A percentile compares a stretch with the other conserved stretches of the same genome.
These are phyloP conservation scores for Lathyrus tuberosus DNA, from an alignment of 306 rosid species.

Conservation along the genomic window DNA sequence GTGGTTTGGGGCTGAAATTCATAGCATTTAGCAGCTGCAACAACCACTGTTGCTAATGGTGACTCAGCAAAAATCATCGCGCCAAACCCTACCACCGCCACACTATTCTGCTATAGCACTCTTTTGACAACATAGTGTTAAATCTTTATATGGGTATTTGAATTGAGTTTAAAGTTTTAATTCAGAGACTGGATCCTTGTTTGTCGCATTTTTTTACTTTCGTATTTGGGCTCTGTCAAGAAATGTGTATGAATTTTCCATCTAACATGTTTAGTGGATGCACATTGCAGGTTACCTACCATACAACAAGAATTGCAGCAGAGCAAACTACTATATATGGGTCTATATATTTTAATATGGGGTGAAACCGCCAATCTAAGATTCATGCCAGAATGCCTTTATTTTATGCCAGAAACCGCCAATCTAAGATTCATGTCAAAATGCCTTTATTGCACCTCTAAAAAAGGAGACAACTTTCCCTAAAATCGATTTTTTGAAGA, in stretches of 20 bases:
- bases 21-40: too few species aligned
- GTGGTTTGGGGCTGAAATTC: too few species aligned
- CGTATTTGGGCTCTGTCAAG: constrained; percentile 1
- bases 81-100: too few species aligned
- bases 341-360: constrained; percentile 96
- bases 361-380: constrained; percentile 99
- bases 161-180: constrained; percentile 27
- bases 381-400: constrained; percentile 99
- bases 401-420: too few species aligned
- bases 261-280: constrained; percentile 26
- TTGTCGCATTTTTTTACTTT: constrained; percentile 19
- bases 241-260: constrained; percentile 12
- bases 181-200: constrained; percentile 14
- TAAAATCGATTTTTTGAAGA: too few species aligned
- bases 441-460: too few species aligned
- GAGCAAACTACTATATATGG: constrained; percentile 95
- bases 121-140: not conserved
- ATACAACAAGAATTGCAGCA: constrained; percentile 99
- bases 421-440: too few species aligned
- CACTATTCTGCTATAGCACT: too few species aligned
- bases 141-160: constrained; percentile 1
- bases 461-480: too few species aligned
- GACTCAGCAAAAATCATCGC: too few species aligned
- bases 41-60: too few species aligned
- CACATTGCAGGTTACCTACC: constrained; percentile 84